Percentiles rank a stretch among this genome's conserved stretches.
Conservation (phyloP, 1,284 basidiomycete genomes). For the Leccinum subrobustum region DNA sequence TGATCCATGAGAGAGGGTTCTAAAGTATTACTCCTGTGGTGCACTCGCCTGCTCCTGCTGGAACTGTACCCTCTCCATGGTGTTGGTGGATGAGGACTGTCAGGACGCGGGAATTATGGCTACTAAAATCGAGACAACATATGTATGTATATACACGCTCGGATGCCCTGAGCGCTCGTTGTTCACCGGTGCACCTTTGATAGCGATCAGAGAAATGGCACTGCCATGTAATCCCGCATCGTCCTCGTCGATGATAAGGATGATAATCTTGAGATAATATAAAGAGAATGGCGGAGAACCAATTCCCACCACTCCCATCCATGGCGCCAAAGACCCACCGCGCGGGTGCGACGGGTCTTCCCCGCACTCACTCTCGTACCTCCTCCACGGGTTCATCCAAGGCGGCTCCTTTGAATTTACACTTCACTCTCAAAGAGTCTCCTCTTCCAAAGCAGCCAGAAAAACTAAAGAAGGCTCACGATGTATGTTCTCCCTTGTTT, state of each 20-base stretch:
- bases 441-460: conserved; percentile 43
- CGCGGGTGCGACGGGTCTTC: conserved; percentile 38
- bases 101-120: neutral
- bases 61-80: conserved; percentile 92
- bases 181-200: too few species aligned
- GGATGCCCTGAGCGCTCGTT: too few species aligned
- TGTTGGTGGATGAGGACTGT: conserved; percentile 2
- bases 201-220: neutral
- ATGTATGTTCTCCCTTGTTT: conserved; percentile 38
- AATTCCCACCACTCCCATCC: conserved; percentile 27
- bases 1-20: conserved; percentile 15
- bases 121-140: too few species aligned
- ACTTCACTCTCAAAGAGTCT: conserved; percentile 65
- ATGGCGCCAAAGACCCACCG: conserved; percentile 54
- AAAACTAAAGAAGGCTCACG: conserved; percentile 51
- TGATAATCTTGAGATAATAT: conserved; percentile 10
- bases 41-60: conserved; percentile 81
- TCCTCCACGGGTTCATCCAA: conserved; percentile 56
- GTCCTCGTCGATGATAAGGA: conserved; percentile 18
- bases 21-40: neutral
- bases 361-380: conserved; percentile 61
- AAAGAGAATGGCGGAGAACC: conserved; percentile 33
- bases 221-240: neutral
- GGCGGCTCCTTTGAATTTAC: conserved; percentile 55
- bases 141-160: too few species aligned